These are phyloP conservation scores for Kurtzmaniella quercitrusa DNA, from an alignment of 1,139 yeast genomes.

Conservation along the genomic window DNA sequence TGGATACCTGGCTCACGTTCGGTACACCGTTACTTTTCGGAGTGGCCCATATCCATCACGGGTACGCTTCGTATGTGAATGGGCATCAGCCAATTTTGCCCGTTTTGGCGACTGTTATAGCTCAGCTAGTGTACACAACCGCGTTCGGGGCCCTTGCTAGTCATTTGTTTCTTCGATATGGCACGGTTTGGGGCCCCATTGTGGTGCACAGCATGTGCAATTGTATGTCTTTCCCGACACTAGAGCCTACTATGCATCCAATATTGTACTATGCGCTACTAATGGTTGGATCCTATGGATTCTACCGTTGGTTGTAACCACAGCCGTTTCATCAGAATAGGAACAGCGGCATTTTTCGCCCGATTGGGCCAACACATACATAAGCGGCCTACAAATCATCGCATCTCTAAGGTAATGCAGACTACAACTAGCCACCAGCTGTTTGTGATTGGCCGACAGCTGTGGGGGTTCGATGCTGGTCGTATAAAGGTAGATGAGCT, in stretches of 20 bases:
- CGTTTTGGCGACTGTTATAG: conserved; percentile 38
- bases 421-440: no score
- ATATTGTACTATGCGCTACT: conserved; percentile 39
- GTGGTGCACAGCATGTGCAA: conserved; percentile 74
- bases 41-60: conserved; percentile 90
- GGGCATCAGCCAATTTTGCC: conserved; percentile 20
- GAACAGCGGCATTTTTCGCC: not conserved
- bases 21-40: conserved; percentile 76
- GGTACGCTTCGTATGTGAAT: conserved; percentile 43
- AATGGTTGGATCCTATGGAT: conserved; percentile 38
- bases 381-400: not conserved
- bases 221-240: conserved; percentile 67
- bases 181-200: conserved; percentile 60
- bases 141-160: conserved; percentile 77
- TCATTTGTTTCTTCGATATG: conserved; percentile 47
- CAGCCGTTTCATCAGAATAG: not conserved
- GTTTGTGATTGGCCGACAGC: no score
- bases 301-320: conserved; percentile 13
- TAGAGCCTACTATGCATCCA: conserved; percentile 17
- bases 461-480: no score
- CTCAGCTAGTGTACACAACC: conserved; percentile 72
- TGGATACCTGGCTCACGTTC: conserved; percentile 24
- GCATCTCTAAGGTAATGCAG: not conserved
- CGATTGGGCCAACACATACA: not conserved
- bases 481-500: no score